Evolutionary conservation across 2,329 filamentous ascomycete genomes (phyloP).

Genomic region (Fusarium armeniacum): DNA sequence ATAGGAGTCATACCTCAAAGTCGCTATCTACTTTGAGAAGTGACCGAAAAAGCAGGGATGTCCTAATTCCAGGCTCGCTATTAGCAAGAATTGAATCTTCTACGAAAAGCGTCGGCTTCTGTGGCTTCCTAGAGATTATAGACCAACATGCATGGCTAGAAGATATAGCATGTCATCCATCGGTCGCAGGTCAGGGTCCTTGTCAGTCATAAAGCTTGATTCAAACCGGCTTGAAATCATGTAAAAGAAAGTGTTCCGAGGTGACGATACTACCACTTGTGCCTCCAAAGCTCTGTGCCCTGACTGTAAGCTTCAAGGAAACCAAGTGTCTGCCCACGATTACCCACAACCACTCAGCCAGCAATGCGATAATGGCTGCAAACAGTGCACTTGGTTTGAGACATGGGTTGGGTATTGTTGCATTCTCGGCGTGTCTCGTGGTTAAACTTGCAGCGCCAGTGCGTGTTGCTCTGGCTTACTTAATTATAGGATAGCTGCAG

Average conservation of each 20-base stretch:
- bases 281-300: background rate
- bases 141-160: background rate
- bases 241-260: background rate
- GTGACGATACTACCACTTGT: background rate
- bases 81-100: too few species aligned
- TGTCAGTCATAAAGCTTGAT: background rate
- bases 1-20: too few species aligned
- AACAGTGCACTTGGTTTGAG: rapidly evolving
- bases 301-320: background rate
- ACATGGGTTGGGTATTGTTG: background rate
- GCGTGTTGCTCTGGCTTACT: too few species aligned
- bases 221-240: background rate
- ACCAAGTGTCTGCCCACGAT: rapidly evolving
- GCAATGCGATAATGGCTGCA: background rate
- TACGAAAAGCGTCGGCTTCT: background rate
- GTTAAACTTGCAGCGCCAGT: background rate
- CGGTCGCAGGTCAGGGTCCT: background rate
- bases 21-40: too few species aligned
- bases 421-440: too few species aligned
- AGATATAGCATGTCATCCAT: background rate
- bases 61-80: too few species aligned
- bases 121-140: background rate
- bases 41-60: too few species aligned
- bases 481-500: too few species aligned
- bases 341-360: background rate